Evolutionary conservation across 2,329 filamentous ascomycete species (phyloP), one percentile per base, ranked within the genome.

Genomic region (Xylariaceae sp.): DNA sequence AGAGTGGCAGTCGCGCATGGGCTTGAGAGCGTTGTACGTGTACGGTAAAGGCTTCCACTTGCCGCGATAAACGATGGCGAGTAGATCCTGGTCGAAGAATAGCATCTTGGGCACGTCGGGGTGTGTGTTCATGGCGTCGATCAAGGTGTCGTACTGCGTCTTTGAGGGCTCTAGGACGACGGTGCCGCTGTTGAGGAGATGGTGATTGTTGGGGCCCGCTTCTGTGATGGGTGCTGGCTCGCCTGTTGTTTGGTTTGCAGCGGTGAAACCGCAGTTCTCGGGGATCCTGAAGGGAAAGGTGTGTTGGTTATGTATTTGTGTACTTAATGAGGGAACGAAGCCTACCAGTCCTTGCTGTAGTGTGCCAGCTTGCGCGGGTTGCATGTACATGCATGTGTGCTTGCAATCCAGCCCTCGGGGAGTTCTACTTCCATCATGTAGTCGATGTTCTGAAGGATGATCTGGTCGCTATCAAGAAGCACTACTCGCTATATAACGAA

Each of bases 131-230:
- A 61, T 53, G 47, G 60, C 52, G 44, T 63, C 41, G 27, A 65
- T 59, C n/a, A 64, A 54, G 16, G 47, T 49, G 41, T 59, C 59
- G 47, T 53, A 64, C 42, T 63, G 52, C 40, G 44, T 22, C 29
- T 55, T 47, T 11, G 63, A 65, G 4, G 63, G 63, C 43, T 45
- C 49, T n/a, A 65, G 35, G 33, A 64, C 58, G 3, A 64, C 61
- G 16, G 62, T 64, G 19, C 61, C 62, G 44, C 60, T 63, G 55
- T 64, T 65, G n/a, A 64, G 61, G 14, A 64, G 55, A 56, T 64
- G 63, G 53, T 65, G 61, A 52, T 63, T 64, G 22, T 52, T 52
- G 3, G 56, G 63, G 29, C 54, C 52, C 22, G 49, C 41, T 22
- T 55, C 49, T 8, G 56, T 59, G 48, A 62, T 60, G 39, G 52